Evolutionary conservation across 202 grass and related monocot species (phyloP), one percentile per base, ranked within the genome.

Genomic region (Panicum hallii): DNA sequence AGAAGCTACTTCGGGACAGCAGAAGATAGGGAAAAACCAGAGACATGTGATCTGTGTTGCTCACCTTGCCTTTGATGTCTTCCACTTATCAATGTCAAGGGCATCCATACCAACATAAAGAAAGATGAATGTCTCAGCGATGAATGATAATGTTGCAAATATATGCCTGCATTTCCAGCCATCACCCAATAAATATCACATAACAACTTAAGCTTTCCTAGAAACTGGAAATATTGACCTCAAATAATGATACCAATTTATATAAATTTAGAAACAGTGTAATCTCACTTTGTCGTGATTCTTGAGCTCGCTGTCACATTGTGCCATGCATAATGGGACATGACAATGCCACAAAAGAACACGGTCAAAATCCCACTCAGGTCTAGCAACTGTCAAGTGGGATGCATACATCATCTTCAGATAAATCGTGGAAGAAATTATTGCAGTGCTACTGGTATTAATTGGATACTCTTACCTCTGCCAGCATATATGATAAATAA

Each of bases 51-150:
- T 2, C 79, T 60, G 7, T 69, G 78, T 20, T 74, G 48, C 54
- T 70, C 74, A 95, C 92, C 90, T 94, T 60, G 87, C 83, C 34
- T 98, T 76, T 63, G 66, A 65, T 61, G 77, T 93, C 75, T 83
- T 95, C 95, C 95, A 98, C 68, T 98, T 98, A 75, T 26, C 26
- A 26, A 26, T 86, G 78, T 94, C 95, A 80, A 98, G 90, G 23
- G 90, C 95, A 85, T 98, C 95, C 95, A 98, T 98, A 42, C 95
- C 95, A 79, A 98, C 90, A 83, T 98, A 98, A 80, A 98, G 92
- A 65, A 98, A 95, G 82, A 98, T 95, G 67, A 98, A 89, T 32
- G 87, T 92, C 84, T 98, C 93, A 11, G 93, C 93, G 40, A 95
- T 95, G 82, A 95, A 91, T 42, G 96, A 98, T 9, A 89, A 32